Evolutionary conservation across 177 flowering plant genomes (phyloP).

Genomic region (Telopea speciosissima): DNA sequence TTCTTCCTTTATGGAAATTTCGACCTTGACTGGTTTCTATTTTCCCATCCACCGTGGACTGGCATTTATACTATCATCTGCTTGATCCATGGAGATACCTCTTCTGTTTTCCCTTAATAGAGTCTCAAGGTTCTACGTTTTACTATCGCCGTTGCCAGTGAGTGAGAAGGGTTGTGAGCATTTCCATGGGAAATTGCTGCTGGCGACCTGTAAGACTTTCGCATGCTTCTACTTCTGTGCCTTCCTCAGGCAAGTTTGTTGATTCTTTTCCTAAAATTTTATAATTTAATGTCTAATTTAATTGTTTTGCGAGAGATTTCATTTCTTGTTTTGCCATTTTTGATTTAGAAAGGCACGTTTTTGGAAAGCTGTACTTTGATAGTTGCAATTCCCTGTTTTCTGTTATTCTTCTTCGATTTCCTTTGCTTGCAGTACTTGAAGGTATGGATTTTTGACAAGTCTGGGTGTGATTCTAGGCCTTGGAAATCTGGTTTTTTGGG

Average conservation of each 20-base stretch:
- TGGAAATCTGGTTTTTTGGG: too few species aligned
- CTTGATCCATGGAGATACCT: background rate
- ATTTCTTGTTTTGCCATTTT: background rate
- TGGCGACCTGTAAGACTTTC: constrained; percentile 36
- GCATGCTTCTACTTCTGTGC: constrained; percentile 44
- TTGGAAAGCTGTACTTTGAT: background rate
- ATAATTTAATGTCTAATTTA: too few species aligned
- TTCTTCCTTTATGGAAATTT: background rate
- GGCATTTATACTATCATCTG: too few species aligned
- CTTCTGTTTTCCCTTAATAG: background rate
- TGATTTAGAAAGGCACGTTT: background rate
- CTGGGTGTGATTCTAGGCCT: too few species aligned
- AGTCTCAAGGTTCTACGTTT: background rate
- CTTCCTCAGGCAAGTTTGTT: constrained; percentile 26
- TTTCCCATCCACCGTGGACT: background rate
- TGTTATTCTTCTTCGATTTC: background rate
- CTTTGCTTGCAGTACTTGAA: background rate
- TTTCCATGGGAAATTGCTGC: constrained; percentile 50
- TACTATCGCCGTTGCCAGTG: background rate
- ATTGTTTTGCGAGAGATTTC: too few species aligned
- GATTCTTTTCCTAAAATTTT: background rate
- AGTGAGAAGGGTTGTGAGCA: background rate
- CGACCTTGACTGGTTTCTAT: background rate
- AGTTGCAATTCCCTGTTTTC: background rate
- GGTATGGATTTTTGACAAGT: too few species aligned